Evolutionary conservation across 768 basidiomycete species (phyloP).

Genomic region (Suillus subalutaceus): DNA sequence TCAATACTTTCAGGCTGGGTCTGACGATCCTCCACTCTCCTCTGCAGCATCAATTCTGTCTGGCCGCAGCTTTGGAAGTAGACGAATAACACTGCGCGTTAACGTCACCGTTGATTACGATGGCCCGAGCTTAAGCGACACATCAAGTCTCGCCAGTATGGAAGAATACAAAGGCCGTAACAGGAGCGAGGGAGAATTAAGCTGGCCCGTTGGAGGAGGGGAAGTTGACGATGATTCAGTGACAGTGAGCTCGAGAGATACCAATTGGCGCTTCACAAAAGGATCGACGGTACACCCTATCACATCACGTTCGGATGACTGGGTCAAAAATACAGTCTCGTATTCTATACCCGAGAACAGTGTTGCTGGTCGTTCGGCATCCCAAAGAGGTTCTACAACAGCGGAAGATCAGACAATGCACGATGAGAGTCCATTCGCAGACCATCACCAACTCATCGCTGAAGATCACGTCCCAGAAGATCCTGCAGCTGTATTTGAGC

Average conservation of each 20-base stretch:
- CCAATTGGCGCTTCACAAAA: conserved; percentile 27
- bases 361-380: neutral
- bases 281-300: conserved; percentile 9
- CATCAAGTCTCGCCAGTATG: conserved; percentile 76
- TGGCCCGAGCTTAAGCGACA: conserved; percentile 88
- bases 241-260: conserved; percentile 75
- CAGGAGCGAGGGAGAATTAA: conserved; percentile 50
- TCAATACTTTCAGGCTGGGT: conserved; percentile 77
- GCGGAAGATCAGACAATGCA: conserved; percentile 7
- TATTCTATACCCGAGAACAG: conserved; percentile 14
- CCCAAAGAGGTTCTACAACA: neutral
- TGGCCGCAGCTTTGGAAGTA: conserved; percentile 59
- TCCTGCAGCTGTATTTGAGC: conserved; percentile 55
- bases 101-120: conserved; percentile 87
- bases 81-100: conserved; percentile 78
- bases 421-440: conserved; percentile 31
- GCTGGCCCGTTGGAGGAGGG: conserved; percentile 42
- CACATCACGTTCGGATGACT: conserved; percentile 1
- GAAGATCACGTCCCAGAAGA: conserved; percentile 40
- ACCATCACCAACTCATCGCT: conserved; percentile 29
- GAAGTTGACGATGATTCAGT: conserved; percentile 73
- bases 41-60: conserved; percentile 78
- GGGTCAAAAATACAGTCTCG: conserved; percentile 6
- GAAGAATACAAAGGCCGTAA: conserved; percentile 71
- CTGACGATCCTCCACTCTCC: conserved; percentile 70